A percentile compares a stretch with the other conserved stretches of the same genome.
phyloP scores from a whole-genome alignment of 2,329 filamentous ascomycete species.

The Dactylellina leptospora region DNA sequence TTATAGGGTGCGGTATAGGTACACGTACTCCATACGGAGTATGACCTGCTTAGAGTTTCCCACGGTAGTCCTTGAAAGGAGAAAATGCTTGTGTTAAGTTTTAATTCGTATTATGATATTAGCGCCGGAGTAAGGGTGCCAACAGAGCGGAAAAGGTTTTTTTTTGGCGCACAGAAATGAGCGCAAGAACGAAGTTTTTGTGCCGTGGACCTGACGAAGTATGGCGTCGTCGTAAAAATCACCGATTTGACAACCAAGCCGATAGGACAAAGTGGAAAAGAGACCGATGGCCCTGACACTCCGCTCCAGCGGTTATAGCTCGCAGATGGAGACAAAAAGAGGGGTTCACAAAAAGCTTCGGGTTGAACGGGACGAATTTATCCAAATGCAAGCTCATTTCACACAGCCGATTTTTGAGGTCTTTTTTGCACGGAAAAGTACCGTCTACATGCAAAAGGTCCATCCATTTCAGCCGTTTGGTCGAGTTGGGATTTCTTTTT shows the following conservation, averaged over 20 bases:
- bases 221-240: not conserved
- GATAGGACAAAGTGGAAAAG: not conserved
- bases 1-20: not conserved
- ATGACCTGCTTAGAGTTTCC: constrained; percentile 1
- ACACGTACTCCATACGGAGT: too few species aligned
- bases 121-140: not conserved
- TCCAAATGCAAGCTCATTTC: constrained; percentile 48
- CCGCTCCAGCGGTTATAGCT: not conserved
- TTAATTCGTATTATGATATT: constrained; percentile 1
- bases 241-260: constrained; percentile 1
- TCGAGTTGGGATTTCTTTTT: constrained; percentile 9
- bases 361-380: constrained; percentile 45
- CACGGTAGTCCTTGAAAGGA: constrained; percentile 11
- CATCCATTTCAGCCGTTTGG: constrained; percentile 39
- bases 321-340: too few species aligned
- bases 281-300: not conserved
- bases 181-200: not conserved
- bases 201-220: too few species aligned
- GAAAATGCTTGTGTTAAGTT: constrained; percentile 20
- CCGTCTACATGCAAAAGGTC: constrained; percentile 28
- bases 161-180: constrained; percentile 2
- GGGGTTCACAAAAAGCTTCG: constrained; percentile 6
- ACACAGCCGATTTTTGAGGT: constrained; percentile 29
- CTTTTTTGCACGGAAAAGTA: not conserved
- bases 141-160: not conserved